Base-by-base conservation (phyloP, 2,329 filamentous ascomycete species). In the Blumeria hordei region DNA sequence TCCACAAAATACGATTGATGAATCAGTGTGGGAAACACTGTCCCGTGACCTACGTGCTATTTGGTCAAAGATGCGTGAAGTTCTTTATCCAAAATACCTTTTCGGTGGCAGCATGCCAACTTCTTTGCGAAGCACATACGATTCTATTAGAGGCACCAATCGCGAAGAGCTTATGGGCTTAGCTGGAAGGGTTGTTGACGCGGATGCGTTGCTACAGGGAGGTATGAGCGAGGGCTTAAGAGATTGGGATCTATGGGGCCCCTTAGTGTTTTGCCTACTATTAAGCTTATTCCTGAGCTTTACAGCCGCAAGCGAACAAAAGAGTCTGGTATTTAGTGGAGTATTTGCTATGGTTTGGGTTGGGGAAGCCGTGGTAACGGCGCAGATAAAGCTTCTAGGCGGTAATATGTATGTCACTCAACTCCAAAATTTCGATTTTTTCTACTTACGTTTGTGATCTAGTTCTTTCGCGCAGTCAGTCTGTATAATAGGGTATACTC, bases 231-330 rank as follows among this genome's bases (percentile, higher is more conserved):
- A 93, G 54, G 88, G 88, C 0, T 70, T 96, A 64, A 74, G 90
- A 58, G 88, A 98, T 70, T 98, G 92, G 92, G 92, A 98, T 74
- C 76, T 98, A 54, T 98, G 92, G 92, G 92, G 92, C 0, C 92
- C 92, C 37, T 72, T 98, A 56, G 80, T 98, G 60, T 98, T 98
- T 72, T 95, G 90, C 64, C 71, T 98, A 60, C 71, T 94, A 57
- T 72, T 98, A 57, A 90, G 86, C 61, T 75, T 94, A 68, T 78
- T 98, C 62, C 73, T 98, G 57, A 94, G 88, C 61, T 78, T 94
- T 65, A 79, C 83, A 59, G 87, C 87, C 12, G 76, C 81, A 61
- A 74, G 76, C 1, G 78, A 87, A 51, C 92, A 98, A 71, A 85
- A 83, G 64, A 86, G 88, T 58, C 70, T 85, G 43, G 88, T 96